Evolutionary conservation across 805 yeast genomes (phyloP), one percentile per base, ranked within the genome.

Genomic region (Candida fluviatilis): DNA sequence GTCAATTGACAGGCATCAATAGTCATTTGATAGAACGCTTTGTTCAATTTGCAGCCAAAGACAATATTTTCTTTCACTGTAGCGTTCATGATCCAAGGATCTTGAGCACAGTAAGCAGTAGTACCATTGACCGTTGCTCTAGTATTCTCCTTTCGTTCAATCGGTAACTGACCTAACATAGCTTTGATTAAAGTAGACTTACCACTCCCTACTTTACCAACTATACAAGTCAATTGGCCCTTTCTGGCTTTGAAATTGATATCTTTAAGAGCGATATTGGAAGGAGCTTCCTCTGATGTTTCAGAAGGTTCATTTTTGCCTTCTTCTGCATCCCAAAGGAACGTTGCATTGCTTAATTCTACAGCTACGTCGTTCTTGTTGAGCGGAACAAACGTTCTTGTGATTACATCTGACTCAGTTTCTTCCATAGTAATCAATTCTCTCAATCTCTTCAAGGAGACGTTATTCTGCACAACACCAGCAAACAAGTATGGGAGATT

Each of bases 121-220:
- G 53, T 39, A 6, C 71, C 71, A 34, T 57, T 53, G 14, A 62
- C 42, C n/a, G 39, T 43, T 4, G 49, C 42, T 15, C 6, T 7
- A 14, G 38, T 29, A 4, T 62, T 38, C 10, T 25, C 41, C 17
- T 30, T 27, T 4, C 62, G 36, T 4, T 40, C 48, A 14, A 42
- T 34, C 18, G 47, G 34, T 39, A 60, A 54, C 34, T 60, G 63
- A 8, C 71, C 68, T 36, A 64, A 49, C 5, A 66, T 50, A 7
- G 67, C 45, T 40, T 55, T 56, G 28, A 64, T 49, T 11, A 66
- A 48, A 1, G 69, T 61, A 16, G 69, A 49, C 39, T 66, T 66
- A 25, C 71, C 71, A 17, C 62, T 46, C 2, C 71, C 71, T 18
- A 64, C 70, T 37, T 54, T 53, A 10, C 71, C 71, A n/a, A 66